Percentiles rank a stretch among this genome's conserved stretches.
phyloP scores from a whole-genome alignment of 1,284 basidiomycete genomes.

The Apiotrichum brassicae region DNA sequence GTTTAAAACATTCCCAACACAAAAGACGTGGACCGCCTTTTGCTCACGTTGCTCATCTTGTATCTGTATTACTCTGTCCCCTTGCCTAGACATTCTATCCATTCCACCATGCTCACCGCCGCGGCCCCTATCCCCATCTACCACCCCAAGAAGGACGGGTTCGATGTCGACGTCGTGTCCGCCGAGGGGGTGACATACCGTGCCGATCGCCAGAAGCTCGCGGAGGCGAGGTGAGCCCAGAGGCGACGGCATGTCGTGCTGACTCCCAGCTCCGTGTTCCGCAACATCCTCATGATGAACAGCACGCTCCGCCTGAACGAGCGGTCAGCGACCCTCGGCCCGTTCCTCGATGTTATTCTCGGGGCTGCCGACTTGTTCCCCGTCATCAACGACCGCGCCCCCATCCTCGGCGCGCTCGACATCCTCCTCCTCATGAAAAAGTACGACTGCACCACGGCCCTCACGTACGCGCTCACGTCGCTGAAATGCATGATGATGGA shows the following conservation, averaged over 20 bases:
- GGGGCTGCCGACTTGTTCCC: constrained; percentile 5
- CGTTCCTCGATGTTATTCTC: neutral
- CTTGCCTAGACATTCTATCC: no score
- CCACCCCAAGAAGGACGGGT: neutral
- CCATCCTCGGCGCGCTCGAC: neutral
- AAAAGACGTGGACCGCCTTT: no score
- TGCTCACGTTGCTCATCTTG: no score
- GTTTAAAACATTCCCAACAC: no score
- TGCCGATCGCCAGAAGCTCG: constrained; percentile 4
- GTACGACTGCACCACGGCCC: constrained; percentile 1
- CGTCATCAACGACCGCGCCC: neutral
- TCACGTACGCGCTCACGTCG: constrained; percentile 2
- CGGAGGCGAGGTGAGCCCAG: neutral
- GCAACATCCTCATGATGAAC: neutral
- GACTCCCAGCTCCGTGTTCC: constrained; percentile 1
- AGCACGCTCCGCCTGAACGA: neutral
- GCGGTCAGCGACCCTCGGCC: neutral
- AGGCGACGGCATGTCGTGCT: neutral
- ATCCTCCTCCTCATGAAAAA: constrained; percentile 2
- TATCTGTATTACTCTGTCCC: no score
- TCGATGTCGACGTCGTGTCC: constrained; percentile 2
- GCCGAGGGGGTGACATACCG: constrained; percentile 7
- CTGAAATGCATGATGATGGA: constrained; percentile 13
- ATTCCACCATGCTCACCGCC: no score
- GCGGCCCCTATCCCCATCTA: no score